These are phyloP conservation scores for Blumeria hordei DNA, from an alignment of 2,329 filamentous ascomycete genomes.

Conservation along the genomic window DNA sequence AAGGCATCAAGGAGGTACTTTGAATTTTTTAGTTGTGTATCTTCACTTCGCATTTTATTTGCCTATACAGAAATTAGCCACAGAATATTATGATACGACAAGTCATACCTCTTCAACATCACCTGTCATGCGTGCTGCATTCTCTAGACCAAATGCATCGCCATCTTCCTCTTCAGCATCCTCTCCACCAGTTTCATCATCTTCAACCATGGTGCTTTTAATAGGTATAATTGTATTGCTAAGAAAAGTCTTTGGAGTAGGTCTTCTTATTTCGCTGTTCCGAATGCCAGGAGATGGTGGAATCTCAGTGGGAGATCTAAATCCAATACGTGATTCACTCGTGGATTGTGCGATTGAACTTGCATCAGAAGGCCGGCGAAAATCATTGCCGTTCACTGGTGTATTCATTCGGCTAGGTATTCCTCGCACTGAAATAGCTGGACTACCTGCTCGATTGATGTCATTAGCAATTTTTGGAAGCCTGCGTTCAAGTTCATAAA, in stretches of 20 bases:
- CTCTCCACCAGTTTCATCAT: conserved; percentile 45
- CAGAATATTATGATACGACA: conserved; percentile 3
- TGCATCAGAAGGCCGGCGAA: conserved; percentile 26
- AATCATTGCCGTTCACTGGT: conserved; percentile 29
- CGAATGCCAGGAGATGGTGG: conserved; percentile 34
- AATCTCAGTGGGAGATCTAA: conserved; percentile 16
- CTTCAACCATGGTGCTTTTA: conserved; percentile 92
- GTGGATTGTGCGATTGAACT: conserved; percentile 25
- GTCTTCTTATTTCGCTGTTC: conserved; percentile 45
- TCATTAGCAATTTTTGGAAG: conserved; percentile 63
- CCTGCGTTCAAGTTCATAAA: conserved; percentile 75
- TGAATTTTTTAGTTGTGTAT: conserved; percentile 59
- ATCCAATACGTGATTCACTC: conserved; percentile 14
- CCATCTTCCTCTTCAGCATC: conserved; percentile 61
- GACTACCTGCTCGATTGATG: conserved; percentile 43
- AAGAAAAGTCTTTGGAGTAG: conserved; percentile 72
- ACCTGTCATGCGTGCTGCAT: conserved; percentile 14
- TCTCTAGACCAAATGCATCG: conserved; percentile 37
- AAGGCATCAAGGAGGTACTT: conserved; percentile 49
- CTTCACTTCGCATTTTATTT: conserved; percentile 48
- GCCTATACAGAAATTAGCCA: conserved; percentile 19
- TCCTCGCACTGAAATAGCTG: conserved; percentile 32
- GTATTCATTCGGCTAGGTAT: conserved; percentile 31
- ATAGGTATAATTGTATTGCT: conserved; percentile 94
- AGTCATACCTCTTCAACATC: conserved; percentile 17